Percentiles rank a stretch among this genome's conserved stretches.
phyloP scores from a whole-genome alignment of 257 asterid genomes.

The Ajuga chamaepitys region DNA sequence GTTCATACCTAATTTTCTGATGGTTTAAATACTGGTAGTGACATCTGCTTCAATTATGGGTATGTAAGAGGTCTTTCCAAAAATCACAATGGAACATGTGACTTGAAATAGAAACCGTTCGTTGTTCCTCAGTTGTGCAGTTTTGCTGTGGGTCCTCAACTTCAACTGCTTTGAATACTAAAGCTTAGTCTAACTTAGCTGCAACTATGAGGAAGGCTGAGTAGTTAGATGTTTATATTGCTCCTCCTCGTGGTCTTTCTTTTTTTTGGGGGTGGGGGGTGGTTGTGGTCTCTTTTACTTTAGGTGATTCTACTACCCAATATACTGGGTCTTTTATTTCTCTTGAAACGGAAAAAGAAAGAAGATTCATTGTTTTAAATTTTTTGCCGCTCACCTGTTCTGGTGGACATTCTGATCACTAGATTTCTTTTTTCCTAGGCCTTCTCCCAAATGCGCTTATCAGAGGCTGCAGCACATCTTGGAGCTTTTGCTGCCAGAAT shows the following conservation, averaged over 20 bases:
- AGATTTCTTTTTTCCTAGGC: slow-evolving; percentile 45
- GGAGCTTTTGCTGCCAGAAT: slow-evolving; percentile 82
- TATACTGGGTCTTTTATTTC: background rate
- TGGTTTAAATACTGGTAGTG: background rate
- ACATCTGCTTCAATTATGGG: background rate
- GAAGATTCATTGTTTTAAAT: slow-evolving; percentile 1
- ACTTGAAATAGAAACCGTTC: background rate
- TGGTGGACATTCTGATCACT: slow-evolving; percentile 9
- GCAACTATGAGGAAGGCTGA: slow-evolving; percentile 2
- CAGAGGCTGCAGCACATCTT: slow-evolving; percentile 92
- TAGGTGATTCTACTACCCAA: background rate
- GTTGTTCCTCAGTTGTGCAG: background rate
- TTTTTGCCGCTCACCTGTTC: background rate
- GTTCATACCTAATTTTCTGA: slow-evolving; percentile 1
- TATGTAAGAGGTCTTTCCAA: background rate
- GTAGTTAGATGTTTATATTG: background rate
- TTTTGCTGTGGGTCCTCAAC: background rate
- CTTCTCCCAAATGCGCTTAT: slow-evolving; percentile 94
- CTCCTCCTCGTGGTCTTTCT: background rate
- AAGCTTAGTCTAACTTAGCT: slow-evolving; percentile 3
- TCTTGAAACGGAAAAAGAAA: background rate
- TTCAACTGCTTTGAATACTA: slow-evolving; percentile 4
- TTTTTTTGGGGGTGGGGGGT: too few relatives aligned
- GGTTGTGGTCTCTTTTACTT: background rate
- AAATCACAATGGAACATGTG: background rate